Evolutionary conservation across 169 alveolate genomes (phyloP), one percentile per base, ranked within the genome.

Genomic region (Eimeria nieschulzi): DNA sequence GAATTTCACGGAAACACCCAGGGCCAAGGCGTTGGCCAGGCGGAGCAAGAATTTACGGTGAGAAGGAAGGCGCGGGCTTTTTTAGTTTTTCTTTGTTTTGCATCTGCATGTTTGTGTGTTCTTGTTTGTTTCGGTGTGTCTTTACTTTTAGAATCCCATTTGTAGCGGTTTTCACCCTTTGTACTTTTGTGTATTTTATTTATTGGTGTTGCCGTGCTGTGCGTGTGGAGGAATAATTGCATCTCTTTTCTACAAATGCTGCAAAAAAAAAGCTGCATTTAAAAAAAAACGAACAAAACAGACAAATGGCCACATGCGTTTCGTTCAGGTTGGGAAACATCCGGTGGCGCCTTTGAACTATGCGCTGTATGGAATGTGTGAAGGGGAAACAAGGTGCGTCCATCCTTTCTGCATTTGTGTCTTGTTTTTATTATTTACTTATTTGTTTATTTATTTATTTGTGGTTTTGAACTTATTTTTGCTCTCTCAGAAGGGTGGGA

Each of bases 1-100:
- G 46, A 33, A 33, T 33, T 3, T 33, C 46, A 33, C 46, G 46
- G 68, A 59, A 59, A 59, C 68, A 15, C 68, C 5, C 68, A 59
- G 68, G 68, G 68, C 15, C 23, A 12, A 59, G 66, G 13, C 6
- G 6, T 59, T 59, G 75, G 75, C 2, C 15, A 17, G 46, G 39
- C 75, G 9, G 39, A 66, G 33, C 75, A 66, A 66, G 75, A 66
- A 66, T 66, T 66, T 25, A 66, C 9, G 26, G 75, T 66, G 75
- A 66, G 75, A 59, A 5, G 3, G 3, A 33, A 33, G 46, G 46
- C 46, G 46, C 3, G 0, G 46, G 13, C 64, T 12, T 59, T 59
- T 59, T 17, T 1, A 59, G 66, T 5, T 0, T 59, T 59, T 5
- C 66, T 59, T 59, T 1, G 3, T 33, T 33, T 3, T 33, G 46